Percentiles rank a stretch among this genome's conserved stretches.
These are phyloP conservation scores for Solanum arcanum DNA, from an alignment of 257 asterid genomes.

Conservation along the genomic window DNA sequence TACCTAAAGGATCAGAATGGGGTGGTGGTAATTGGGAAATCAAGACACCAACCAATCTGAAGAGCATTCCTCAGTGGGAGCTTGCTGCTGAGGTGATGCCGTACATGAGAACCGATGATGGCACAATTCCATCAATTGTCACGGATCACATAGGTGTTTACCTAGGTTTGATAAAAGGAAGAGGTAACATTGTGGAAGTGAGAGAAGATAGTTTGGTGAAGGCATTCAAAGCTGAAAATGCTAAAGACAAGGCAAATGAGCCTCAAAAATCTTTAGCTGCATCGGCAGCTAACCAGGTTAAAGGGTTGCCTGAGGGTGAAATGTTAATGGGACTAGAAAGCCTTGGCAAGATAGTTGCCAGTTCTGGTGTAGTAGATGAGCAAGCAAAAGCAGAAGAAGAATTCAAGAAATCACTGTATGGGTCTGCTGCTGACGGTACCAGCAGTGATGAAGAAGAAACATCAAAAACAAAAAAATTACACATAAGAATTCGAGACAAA, in stretches of 20 bases:
- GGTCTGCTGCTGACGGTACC: conserved; percentile 77
- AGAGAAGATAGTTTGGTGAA: conserved; percentile 85
- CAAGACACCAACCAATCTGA: conserved; percentile 79
- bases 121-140: conserved; percentile 84
- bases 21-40: conserved; percentile 99
- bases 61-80: conserved; percentile 98
- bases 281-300: conserved; percentile 33
- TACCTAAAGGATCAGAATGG: conserved; percentile 99
- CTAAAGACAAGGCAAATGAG: conserved; percentile 46
- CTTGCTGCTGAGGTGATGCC: conserved; percentile 99
- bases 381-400: conserved; percentile 98
- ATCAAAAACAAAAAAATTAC: conserved; percentile 68
- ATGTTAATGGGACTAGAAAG: conserved; percentile 75
- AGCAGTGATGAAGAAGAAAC: conserved; percentile 96
- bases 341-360: conserved; percentile 45
- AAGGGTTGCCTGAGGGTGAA: conserved; percentile 29
- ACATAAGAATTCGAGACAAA: conserved; percentile 75
- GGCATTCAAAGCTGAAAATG: conserved; percentile 55
- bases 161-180: conserved; percentile 90
- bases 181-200: conserved; percentile 92
- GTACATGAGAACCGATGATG: conserved; percentile 97
- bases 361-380: conserved; percentile 58
- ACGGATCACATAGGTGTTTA: conserved; percentile 98
- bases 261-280: conserved; percentile 32
- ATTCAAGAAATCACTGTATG: conserved; percentile 77